Percentiles rank a stretch among this genome's conserved stretches.
These are phyloP conservation scores for Solanum stenotomum DNA, from an alignment of 257 asterid species.

Conservation along the genomic window DNA sequence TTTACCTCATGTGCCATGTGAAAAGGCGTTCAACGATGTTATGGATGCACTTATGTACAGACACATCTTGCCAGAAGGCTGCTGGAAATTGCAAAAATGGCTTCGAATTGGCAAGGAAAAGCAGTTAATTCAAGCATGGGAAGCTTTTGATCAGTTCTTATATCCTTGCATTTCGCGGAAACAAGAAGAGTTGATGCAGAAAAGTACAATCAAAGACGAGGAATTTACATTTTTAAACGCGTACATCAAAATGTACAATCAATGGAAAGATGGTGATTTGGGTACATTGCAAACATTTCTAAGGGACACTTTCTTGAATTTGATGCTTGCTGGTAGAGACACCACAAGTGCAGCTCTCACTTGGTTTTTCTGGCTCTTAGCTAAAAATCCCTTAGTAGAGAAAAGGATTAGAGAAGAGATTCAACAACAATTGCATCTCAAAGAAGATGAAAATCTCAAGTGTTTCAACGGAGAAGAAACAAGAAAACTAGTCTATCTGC, in stretches of 20 bases:
- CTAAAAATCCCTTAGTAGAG: background rate
- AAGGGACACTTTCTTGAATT: background rate
- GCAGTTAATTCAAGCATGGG: background rate
- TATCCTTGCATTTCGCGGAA: background rate
- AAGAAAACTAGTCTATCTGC: background rate
- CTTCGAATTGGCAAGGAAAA: background rate
- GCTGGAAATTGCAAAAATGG: background rate
- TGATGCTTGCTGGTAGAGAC: background rate
- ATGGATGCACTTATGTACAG: background rate
- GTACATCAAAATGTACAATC: background rate
- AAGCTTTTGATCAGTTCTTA: background rate
- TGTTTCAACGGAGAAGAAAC: background rate
- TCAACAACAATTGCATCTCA: background rate
- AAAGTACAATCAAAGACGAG: background rate
- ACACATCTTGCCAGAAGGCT: background rate
- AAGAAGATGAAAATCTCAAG: background rate
- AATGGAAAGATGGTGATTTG: background rate
- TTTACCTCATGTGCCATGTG: background rate
- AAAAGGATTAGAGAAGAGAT: background rate
- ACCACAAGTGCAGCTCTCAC: conserved; percentile 3
- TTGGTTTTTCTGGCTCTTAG: background rate
- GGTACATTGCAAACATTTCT: background rate
- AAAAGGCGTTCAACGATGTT: background rate
- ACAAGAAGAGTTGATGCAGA: background rate
- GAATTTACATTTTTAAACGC: background rate